Evolutionary conservation across 208 protist genomes (phyloP).

Genomic region (Trypanosoma mega): DNA sequence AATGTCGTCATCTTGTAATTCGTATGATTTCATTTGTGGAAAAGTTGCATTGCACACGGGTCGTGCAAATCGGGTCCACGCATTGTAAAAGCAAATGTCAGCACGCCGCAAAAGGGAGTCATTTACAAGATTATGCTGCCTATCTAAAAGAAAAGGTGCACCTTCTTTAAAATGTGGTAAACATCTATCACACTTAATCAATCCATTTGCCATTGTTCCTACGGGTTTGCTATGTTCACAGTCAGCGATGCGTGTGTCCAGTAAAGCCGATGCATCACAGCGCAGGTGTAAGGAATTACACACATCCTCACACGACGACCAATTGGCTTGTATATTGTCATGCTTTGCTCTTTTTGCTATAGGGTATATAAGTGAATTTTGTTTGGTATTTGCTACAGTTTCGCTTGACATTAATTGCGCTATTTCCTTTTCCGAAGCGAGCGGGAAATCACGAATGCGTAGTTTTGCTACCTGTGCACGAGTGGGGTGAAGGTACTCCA

Average conservation of each 20-base stretch:
- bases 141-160: constrained; percentile 23
- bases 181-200: constrained; percentile 21
- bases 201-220: constrained; percentile 19
- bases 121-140: neutral
- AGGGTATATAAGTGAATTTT: neutral
- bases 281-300: constrained; percentile 2
- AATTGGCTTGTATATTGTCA: neutral
- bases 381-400: neutral
- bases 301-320: constrained; percentile 2
- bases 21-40: constrained; percentile 1
- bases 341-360: neutral
- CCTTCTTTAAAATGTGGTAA: constrained; percentile 16
- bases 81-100: constrained; percentile 22
- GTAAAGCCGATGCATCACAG: constrained; percentile 13
- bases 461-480: constrained; percentile 12
- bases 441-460: neutral
- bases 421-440: constrained; percentile 8
- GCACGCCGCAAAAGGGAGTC: neutral
- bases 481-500: constrained; percentile 30
- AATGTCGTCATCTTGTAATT: constrained; percentile 5
- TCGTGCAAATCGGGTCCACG: constrained; percentile 19
- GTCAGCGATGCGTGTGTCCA: constrained; percentile 23
- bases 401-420: neutral
- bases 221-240: constrained; percentile 10
- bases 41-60: constrained; percentile 13